Evolutionary conservation across 208 protist genomes (phyloP), one percentile per base, ranked within the genome.

Genomic region (Leishmania gerbilli): DNA sequence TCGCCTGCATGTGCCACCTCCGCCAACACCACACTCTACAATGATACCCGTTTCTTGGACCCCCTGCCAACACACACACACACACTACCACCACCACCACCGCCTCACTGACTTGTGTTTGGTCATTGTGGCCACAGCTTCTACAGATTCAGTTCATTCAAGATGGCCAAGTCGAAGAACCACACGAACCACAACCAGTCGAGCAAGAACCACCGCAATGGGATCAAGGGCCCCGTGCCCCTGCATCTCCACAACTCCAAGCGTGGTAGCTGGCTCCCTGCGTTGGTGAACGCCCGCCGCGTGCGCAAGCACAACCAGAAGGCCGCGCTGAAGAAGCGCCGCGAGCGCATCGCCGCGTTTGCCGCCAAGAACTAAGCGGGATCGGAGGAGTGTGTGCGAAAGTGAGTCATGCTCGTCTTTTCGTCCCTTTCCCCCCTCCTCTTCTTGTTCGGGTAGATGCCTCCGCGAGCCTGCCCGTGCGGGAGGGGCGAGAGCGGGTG

Each of bases 111-210:
- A 79, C 53, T 77, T 19, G 53, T 67, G 58, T 40, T 69, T 5
- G 13, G 9, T 53, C 51, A 31, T 69, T 31, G 53, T 55, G 51
- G 11, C 24, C 6, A 34, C 2, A 21, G 58, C 45, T n/a, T 71
- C 27, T 53, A 71, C 62, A 82, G 15, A 56, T 64, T 71, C 53
- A 65, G 56, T 55, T 79, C 79, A 58, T 71, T 76, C 64, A 85
- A 64, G 79, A 98, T 98, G 95, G 95, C 95, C 82, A 98, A 98
- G 92, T 98, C 95, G 62, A 98, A 98, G 93, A 98, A 98, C 91
- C 95, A 98, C 91, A 98, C 95, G 8, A 98, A 98, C 91, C 95
- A 98, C 92, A 98, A 98, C 90, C 93, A 98, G 89, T 97, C 92
- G 85, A 86, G 86, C 82, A 98, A 98, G 93, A 96, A 96, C 86